Conservation (phyloP, 2,329 filamentous ascomycete species). For the Ascochyta fabae region DNA sequence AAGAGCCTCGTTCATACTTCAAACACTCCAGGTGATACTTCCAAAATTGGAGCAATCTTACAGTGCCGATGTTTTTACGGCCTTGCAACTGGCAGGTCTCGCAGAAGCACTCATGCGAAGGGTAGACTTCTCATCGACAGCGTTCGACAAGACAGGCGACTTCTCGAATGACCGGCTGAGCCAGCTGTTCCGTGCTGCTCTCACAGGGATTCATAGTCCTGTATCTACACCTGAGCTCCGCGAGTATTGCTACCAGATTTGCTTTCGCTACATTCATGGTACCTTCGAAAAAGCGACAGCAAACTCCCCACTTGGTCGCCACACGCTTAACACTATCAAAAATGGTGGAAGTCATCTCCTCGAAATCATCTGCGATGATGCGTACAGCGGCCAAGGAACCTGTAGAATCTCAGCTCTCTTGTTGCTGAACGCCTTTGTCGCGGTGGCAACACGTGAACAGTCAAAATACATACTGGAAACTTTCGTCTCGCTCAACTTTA, state of each 20-base stretch:
- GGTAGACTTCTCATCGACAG: constrained; percentile 64
- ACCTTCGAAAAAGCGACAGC: constrained; percentile 59
- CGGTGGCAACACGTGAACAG: constrained; percentile 73
- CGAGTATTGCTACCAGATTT: constrained; percentile 88
- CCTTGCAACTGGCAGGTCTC: constrained; percentile 78
- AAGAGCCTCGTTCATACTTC: constrained; percentile 79
- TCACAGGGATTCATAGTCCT: constrained; percentile 78
- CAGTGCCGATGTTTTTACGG: constrained; percentile 70
- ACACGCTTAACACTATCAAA: constrained; percentile 73
- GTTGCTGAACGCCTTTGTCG: constrained; percentile 79
- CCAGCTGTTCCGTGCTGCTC: constrained; percentile 86
- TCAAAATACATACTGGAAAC: constrained; percentile 78
- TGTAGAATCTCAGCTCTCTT: constrained; percentile 87
- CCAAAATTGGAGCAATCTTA: constrained; percentile 84
- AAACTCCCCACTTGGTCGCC: constrained; percentile 46
- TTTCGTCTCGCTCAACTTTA: constrained; percentile 86
- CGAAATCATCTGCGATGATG: constrained; percentile 90
- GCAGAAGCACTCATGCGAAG: constrained; percentile 74
- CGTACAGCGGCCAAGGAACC: constrained; percentile 79
- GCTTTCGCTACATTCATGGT: constrained; percentile 81
- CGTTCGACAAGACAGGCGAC: constrained; percentile 63
- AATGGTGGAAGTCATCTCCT: constrained; percentile 81
- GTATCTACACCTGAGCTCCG: constrained; percentile 74
- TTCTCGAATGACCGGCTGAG: constrained; percentile 87
- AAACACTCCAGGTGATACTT: constrained; percentile 84